Evolutionary conservation across 495 filamentous ascomycete species (phyloP).

Genomic region (Xylaria bambusicola): DNA sequence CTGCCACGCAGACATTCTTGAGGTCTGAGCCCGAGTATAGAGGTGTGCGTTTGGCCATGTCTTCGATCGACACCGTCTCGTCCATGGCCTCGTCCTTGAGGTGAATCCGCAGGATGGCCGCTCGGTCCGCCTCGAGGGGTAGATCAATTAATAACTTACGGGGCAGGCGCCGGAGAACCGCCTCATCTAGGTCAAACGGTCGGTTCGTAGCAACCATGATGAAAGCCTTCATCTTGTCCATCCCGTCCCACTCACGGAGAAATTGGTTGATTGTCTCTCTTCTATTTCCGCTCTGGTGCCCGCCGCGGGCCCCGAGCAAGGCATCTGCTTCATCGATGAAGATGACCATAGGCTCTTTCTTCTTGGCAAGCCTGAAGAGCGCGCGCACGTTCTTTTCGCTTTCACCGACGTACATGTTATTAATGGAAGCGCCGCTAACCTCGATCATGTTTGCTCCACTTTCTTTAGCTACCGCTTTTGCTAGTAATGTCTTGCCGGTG

Average conservation of each 20-base stretch:
- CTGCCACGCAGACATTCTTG: conserved; percentile 90
- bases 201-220: conserved; percentile 99
- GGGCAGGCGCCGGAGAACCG: conserved; percentile 82
- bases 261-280: conserved; percentile 98
- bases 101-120: conserved; percentile 81
- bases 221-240: conserved; percentile 83
- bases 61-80: conserved; percentile 63
- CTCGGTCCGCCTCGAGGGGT: conserved; percentile 74
- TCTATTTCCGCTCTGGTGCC: conserved; percentile 45
- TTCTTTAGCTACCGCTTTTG: conserved; percentile 94
- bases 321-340: conserved; percentile 98
- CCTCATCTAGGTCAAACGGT: conserved; percentile 94
- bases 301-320: conserved; percentile 75
- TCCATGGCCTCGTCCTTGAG: conserved; percentile 76
- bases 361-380: conserved; percentile 87
- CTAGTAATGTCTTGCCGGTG: conserved; percentile 92
- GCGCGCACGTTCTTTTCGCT: conserved; percentile 96
- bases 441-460: conserved; percentile 78
- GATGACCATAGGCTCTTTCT: conserved; percentile 88
- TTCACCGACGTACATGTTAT: conserved; percentile 96
- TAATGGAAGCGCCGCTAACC: conserved; percentile 66
- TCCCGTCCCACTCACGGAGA: conserved; percentile 95
- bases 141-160: conserved; percentile 85
- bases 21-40: conserved; percentile 97
- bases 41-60: conserved; percentile 73